phyloP scores from a whole-genome alignment of 495 filamentous ascomycete genomes.

The Entonaema liquescens region DNA sequence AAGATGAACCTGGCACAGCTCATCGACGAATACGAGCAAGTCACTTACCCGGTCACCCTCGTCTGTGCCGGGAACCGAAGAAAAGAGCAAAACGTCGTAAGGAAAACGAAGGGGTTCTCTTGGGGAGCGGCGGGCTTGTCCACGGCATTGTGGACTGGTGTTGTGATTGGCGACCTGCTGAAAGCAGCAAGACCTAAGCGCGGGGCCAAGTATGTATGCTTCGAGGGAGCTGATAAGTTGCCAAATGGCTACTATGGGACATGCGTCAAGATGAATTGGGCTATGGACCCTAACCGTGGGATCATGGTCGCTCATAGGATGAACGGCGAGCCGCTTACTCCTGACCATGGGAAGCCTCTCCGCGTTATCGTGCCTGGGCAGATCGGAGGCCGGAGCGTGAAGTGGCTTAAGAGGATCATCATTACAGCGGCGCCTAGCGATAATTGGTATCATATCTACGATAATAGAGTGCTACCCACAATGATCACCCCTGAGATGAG shows the following conservation, averaged over 20 bases:
- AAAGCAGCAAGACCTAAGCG: conserved; percentile 71
- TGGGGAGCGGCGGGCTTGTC: conserved; percentile 93
- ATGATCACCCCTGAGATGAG: conserved; percentile 86
- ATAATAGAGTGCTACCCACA: conserved; percentile 91
- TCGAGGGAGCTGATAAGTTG: conserved; percentile 90
- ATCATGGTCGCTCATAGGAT: conserved; percentile 93
- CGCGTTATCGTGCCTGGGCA: conserved; percentile 89
- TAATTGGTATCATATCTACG: conserved; percentile 97
- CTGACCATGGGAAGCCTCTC: conserved; percentile 89
- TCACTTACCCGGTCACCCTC: conserved; percentile 87
- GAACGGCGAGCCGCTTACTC: conserved; percentile 86
- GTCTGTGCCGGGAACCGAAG: conserved; percentile 94
- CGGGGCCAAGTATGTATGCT: conserved; percentile 84
- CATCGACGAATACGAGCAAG: conserved; percentile 77
- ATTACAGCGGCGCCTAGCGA: conserved; percentile 82
- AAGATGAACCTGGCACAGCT: conserved; percentile 78
- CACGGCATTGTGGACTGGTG: conserved; percentile 90
- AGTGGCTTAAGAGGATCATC: conserved; percentile 90
- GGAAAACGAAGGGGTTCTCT: conserved; percentile 95
- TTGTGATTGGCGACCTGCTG: conserved; percentile 77
- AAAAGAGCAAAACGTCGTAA: conserved; percentile 92
- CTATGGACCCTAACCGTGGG: conserved; percentile 81
- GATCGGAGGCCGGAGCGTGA: conserved; percentile 93
- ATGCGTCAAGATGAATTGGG: conserved; percentile 87
- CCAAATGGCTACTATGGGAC: conserved; percentile 95